Percentiles rank a stretch among this genome's conserved stretches.
phyloP scores from a whole-genome alignment of 2,329 filamentous ascomycete genomes.

The Talaromyces sp. region DNA sequence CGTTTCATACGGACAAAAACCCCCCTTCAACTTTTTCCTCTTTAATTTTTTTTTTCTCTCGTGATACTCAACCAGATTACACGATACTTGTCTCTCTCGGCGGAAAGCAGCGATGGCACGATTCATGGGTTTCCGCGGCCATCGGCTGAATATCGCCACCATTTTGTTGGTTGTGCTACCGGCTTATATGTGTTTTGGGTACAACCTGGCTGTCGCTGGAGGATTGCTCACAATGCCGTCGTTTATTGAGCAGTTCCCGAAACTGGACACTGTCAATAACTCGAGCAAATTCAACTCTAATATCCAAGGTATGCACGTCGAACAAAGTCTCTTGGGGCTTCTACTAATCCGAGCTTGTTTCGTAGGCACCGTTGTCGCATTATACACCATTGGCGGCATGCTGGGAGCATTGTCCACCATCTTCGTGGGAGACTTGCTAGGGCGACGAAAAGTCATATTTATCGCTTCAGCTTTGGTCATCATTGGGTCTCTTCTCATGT shows the following conservation, averaged over 20 bases:
- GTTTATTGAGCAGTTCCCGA: conserved; percentile 53
- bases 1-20: too few species aligned
- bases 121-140: conserved; percentile 27
- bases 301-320: conserved; percentile 35
- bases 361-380: conserved; percentile 39
- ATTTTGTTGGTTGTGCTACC: conserved; percentile 29
- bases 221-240: conserved; percentile 60
- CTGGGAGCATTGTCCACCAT: conserved; percentile 46
- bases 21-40: too few species aligned
- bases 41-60: not conserved
- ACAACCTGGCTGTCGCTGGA: conserved; percentile 52
- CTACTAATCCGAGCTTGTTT: not conserved
- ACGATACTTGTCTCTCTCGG: not conserved
- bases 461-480: conserved; percentile 38
- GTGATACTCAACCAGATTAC: too few species aligned
- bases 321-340: not conserved
- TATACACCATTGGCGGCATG: conserved; percentile 46
- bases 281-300: conserved; percentile 44
- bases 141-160: conserved; percentile 23
- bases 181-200: conserved; percentile 47
- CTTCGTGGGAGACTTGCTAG: conserved; percentile 45
- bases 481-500: conserved; percentile 46
- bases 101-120: conserved; percentile 15
- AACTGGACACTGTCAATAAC: conserved; percentile 48
- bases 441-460: conserved; percentile 44